Evolutionary conservation across 164 flowering plant genomes (phyloP).

Genomic region (Vitis riparia): DNA sequence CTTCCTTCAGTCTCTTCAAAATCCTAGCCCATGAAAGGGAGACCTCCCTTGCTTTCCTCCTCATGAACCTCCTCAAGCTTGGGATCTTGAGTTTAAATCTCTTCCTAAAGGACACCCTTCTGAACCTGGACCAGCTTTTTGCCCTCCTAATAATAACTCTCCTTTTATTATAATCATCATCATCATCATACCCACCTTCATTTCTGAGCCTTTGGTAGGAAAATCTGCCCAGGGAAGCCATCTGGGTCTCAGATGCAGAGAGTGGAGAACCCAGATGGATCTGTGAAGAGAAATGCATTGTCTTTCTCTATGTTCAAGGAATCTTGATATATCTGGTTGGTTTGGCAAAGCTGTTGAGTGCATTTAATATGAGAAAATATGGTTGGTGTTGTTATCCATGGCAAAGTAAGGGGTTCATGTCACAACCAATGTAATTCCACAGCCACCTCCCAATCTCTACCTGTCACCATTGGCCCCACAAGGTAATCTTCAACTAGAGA

Average conservation of each 20-base stretch:
- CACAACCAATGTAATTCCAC: too few relatives aligned
- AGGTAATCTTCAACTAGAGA: too few relatives aligned
- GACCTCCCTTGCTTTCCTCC: constrained; percentile 30
- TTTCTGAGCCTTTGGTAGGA: constrained; percentile 31
- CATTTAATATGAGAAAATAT: constrained; percentile 9
- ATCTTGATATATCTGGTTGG: background rate
- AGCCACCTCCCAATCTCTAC: background rate
- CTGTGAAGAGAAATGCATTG: background rate
- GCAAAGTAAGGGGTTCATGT: too few relatives aligned
- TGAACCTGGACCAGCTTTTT: constrained; percentile 23
- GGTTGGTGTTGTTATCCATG: background rate
- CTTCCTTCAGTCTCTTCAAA: constrained; percentile 60
- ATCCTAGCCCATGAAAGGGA: constrained; percentile 34
- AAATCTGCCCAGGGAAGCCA: constrained; percentile 7
- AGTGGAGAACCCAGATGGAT: background rate
- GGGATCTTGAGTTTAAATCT: constrained; percentile 39
- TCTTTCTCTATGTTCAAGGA: background rate
- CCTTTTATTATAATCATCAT: constrained; percentile 1
- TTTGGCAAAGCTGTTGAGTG: constrained; percentile 17
- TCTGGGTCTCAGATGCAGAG: background rate
- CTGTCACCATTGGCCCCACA: too few relatives aligned
- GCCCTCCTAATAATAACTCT: background rate
- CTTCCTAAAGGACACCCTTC: constrained; percentile 23
- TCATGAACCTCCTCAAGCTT: constrained; percentile 42
- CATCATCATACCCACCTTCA: constrained; percentile 18